Evolutionary conservation across 257 asterid species (phyloP).

Genomic region (Solanum gracilifrons): DNA sequence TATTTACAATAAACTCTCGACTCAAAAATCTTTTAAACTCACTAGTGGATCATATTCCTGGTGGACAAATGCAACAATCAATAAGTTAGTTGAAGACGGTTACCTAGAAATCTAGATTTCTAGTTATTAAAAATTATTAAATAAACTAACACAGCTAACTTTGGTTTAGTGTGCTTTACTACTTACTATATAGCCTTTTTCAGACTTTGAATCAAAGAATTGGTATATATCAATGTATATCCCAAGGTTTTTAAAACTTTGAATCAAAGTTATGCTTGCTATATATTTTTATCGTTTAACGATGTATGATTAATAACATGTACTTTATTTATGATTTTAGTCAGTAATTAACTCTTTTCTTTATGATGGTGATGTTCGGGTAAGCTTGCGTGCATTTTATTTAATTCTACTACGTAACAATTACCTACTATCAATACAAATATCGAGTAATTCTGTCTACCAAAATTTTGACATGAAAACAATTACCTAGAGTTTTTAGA

Average conservation of each 20-base stretch:
- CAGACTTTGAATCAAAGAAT: neutral
- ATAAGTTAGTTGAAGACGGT: constrained; percentile 33
- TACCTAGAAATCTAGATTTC: constrained; percentile 28
- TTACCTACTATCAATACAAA: neutral
- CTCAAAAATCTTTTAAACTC: neutral
- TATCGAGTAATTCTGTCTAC: neutral
- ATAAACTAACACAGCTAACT: neutral
- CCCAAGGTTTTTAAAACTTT: neutral
- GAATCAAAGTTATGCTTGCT: neutral
- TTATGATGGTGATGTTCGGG: neutral
- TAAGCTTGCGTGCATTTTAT: neutral
- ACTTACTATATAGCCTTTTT: neutral
- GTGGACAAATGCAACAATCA: neutral
- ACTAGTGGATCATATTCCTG: neutral
- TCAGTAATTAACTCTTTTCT: neutral
- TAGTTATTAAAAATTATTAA: neutral
- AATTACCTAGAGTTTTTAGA: neutral
- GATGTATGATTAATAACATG: neutral
- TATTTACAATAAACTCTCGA: neutral
- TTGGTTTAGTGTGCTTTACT: neutral
- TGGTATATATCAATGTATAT: neutral
- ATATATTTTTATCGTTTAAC: neutral
- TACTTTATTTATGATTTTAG: neutral
- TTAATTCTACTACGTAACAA: neutral
- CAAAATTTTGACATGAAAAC: neutral